These are phyloP conservation scores for Lathyrus tuberosus DNA, from an alignment of 306 rosid species.

Conservation along the genomic window DNA sequence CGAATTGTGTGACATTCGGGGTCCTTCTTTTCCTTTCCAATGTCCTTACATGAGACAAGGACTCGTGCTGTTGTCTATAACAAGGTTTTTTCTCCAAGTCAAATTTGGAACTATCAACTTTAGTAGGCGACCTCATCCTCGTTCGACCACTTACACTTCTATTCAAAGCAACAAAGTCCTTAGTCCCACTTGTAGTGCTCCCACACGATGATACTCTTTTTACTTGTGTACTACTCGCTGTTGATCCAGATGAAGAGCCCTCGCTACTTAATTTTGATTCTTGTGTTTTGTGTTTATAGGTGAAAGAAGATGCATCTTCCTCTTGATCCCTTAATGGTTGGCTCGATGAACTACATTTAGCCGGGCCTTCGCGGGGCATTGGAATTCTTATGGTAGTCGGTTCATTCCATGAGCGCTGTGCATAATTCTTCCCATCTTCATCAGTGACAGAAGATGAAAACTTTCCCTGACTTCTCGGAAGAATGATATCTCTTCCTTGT, in stretches of 20 bases:
- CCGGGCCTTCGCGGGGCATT: slow-evolving; percentile 42
- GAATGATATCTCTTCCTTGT: slow-evolving; percentile 49
- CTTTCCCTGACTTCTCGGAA: slow-evolving; percentile 45
- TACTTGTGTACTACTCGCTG: slow-evolving; percentile 45
- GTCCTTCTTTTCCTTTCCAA: slow-evolving; percentile 69
- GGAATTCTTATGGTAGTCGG: slow-evolving; percentile 44
- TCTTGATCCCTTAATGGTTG: slow-evolving; percentile 44
- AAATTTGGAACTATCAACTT: slow-evolving; percentile 57
- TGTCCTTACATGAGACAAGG: slow-evolving; percentile 52
- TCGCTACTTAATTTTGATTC: slow-evolving; percentile 49
- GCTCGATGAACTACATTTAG: slow-evolving; percentile 50
- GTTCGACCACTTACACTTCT: slow-evolving; percentile 56
- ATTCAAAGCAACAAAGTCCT: slow-evolving; percentile 80
- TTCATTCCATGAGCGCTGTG: slow-evolving; percentile 37
- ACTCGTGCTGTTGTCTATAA: slow-evolving; percentile 47
- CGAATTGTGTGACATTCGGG: slow-evolving; percentile 44
- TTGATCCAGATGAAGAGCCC: slow-evolving; percentile 49
- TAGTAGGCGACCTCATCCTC: slow-evolving; percentile 53
- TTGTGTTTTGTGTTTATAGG: slow-evolving; percentile 49
- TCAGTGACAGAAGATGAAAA: slow-evolving; percentile 40
- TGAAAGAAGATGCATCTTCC: slow-evolving; percentile 48
- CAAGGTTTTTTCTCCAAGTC: slow-evolving; percentile 59
- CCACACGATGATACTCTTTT: slow-evolving; percentile 58
- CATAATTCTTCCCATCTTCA: slow-evolving; percentile 42
- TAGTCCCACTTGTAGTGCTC: slow-evolving; percentile 49